Conservation (phyloP, 2,329 filamentous ascomycete species). For the Aspergillus vadensis region DNA sequence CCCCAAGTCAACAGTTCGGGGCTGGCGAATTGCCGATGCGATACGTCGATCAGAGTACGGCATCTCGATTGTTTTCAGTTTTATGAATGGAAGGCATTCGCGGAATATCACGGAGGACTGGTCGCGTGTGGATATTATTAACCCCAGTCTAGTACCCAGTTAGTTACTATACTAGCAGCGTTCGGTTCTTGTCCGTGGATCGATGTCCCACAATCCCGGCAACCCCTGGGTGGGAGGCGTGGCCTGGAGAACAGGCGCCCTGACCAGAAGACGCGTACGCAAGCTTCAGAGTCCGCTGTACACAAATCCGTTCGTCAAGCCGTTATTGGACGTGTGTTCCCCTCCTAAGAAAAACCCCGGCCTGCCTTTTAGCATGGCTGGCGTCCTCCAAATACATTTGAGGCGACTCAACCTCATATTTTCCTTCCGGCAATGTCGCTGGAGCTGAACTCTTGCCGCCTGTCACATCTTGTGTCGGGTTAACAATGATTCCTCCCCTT, state of each 20-base stretch:
- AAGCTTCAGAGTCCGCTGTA: not conserved
- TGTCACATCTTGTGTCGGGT: not conserved
- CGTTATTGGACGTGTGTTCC: not conserved
- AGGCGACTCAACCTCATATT: not conserved
- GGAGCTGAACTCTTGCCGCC: not conserved
- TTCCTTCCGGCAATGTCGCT: not conserved
- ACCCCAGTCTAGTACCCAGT: not conserved
- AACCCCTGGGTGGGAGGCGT: not conserved
- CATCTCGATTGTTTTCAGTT: not conserved
- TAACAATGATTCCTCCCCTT: constrained; percentile 3
- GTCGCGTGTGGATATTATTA: too few species aligned
- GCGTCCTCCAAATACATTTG: not conserved
- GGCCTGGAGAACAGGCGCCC: not conserved
- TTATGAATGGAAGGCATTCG: not conserved
- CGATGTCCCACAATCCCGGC: not conserved
- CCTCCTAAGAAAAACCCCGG: not conserved
- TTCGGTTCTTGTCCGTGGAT: not conserved
- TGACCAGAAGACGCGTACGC: not conserved
- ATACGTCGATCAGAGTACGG: not conserved
- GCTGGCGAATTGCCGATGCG: not conserved
- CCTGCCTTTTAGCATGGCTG: not conserved
- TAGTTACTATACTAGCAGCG: not conserved
- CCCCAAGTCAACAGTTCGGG: not conserved
- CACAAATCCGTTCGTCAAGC: not conserved
- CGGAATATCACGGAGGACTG: not conserved